These are phyloP conservation scores for Xanthoconium separans DNA, from an alignment of 1,284 basidiomycete genomes.

Conservation along the genomic window DNA sequence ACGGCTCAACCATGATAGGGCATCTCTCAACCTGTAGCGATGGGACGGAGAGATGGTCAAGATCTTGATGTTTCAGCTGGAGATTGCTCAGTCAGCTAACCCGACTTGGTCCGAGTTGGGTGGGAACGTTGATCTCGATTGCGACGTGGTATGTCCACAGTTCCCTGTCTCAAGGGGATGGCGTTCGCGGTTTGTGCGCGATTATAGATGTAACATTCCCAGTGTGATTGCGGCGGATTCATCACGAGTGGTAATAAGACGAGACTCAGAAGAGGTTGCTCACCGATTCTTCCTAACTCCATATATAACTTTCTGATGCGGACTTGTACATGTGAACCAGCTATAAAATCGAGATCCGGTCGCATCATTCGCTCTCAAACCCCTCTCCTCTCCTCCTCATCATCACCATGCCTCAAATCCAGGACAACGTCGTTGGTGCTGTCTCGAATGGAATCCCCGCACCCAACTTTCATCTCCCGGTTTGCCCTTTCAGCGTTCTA, in stretches of 20 bases:
- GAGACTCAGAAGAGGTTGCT: not conserved
- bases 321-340: not conserved
- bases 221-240: not conserved
- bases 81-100: not conserved
- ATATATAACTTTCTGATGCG: not conserved
- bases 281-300: not conserved
- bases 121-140: not conserved
- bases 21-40: too few relatives aligned
- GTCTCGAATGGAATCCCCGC: conserved; percentile 34
- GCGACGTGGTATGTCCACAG: not conserved
- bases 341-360: conserved; percentile 11
- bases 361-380: not conserved
- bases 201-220: not conserved
- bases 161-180: not conserved
- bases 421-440: conserved; percentile 16
- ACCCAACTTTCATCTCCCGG: conserved; percentile 34
- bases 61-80: not conserved
- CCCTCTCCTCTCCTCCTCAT: not conserved
- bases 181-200: not conserved
- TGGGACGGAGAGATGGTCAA: too few relatives aligned
- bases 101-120: not conserved
- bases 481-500: conserved; percentile 11
- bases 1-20: too few relatives aligned
- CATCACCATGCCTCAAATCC: conserved; percentile 15
- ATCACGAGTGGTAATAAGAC: too few relatives aligned